Conservation (phyloP, 2,329 filamentous ascomycete genomes). For the Colletotrichum lindemuthianum region DNA sequence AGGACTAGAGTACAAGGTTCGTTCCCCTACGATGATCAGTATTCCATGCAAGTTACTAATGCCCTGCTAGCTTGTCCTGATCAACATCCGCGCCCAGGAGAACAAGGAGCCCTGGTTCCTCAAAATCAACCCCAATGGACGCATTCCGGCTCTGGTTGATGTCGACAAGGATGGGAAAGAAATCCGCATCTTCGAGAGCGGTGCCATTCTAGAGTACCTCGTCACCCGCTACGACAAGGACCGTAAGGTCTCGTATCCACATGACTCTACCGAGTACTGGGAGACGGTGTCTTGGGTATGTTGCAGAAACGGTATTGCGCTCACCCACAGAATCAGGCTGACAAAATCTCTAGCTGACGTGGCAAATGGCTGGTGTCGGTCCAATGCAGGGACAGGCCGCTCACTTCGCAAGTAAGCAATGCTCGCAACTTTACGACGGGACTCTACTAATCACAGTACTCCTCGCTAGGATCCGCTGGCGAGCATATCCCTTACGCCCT, state of each 20-base stretch:
- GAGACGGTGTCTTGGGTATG: constrained; percentile 81
- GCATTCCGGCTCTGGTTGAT: constrained; percentile 89
- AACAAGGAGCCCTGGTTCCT: constrained; percentile 81
- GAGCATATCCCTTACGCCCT: constrained; percentile 86
- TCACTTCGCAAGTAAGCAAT: constrained; percentile 74
- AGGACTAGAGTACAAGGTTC: constrained; percentile 77
- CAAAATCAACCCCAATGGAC: constrained; percentile 91
- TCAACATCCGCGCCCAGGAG: background rate
- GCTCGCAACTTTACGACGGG: no score
- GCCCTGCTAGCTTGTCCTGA: constrained; percentile 16
- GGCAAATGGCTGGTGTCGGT: constrained; percentile 82
- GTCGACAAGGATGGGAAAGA: constrained; percentile 76
- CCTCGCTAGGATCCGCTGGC: constrained; percentile 73
- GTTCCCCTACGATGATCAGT: constrained; percentile 68
- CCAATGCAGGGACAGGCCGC: constrained; percentile 89
- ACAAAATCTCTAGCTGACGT: constrained; percentile 61
- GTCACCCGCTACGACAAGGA: constrained; percentile 83
- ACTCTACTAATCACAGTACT: background rate
- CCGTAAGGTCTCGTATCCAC: constrained; percentile 83
- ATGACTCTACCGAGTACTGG: constrained; percentile 77
- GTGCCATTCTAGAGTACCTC: constrained; percentile 85
- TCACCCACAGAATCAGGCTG: background rate
- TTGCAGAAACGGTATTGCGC: no score
- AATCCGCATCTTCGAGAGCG: constrained; percentile 86
- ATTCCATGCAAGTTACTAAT: constrained; percentile 67